These are phyloP conservation scores for Candida mattraensis DNA, from an alignment of 805 yeast genomes.

Conservation along the genomic window DNA sequence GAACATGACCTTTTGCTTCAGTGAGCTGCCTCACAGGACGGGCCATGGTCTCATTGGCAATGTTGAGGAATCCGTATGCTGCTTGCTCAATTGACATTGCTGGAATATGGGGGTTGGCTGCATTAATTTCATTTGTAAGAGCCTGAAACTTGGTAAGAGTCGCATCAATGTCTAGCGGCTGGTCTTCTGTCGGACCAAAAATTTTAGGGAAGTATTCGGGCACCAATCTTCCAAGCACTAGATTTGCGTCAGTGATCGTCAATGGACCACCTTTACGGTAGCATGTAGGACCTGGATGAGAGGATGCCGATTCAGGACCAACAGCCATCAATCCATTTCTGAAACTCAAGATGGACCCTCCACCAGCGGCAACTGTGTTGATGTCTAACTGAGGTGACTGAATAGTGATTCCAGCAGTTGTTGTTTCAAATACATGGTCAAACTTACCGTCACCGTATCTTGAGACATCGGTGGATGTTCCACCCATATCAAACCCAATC, in stretches of 20 bases:
- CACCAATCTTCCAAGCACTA: constrained; percentile 65
- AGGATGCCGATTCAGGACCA: constrained; percentile 83
- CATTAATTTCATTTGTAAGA: constrained; percentile 55
- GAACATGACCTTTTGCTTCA: constrained; percentile 73
- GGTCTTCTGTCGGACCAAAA: constrained; percentile 76
- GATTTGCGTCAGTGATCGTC: constrained; percentile 82
- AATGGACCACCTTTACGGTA: constrained; percentile 81
- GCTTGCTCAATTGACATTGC: constrained; percentile 57
- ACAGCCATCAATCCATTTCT: constrained; percentile 72
- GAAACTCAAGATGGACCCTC: constrained; percentile 67
- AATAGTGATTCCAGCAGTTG: constrained; percentile 76
- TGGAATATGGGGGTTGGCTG: constrained; percentile 18
- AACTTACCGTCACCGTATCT: constrained; percentile 61
- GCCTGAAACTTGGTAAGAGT: constrained; percentile 49
- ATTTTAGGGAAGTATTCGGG: constrained; percentile 77
- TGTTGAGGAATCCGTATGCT: constrained; percentile 75
- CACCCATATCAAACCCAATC: constrained; percentile 85
- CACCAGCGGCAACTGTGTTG: constrained; percentile 82
- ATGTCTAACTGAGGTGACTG: constrained; percentile 82
- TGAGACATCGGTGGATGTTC: constrained; percentile 81
- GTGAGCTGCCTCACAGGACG: constrained; percentile 80
- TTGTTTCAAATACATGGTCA: constrained; percentile 76
- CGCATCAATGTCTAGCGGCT: constrained; percentile 58
- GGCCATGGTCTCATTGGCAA: constrained; percentile 84
- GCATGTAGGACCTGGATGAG: constrained; percentile 88